Base-by-base conservation (phyloP, 2,329 filamentous ascomycete genomes). In the Paecilomyces sp. region DNA sequence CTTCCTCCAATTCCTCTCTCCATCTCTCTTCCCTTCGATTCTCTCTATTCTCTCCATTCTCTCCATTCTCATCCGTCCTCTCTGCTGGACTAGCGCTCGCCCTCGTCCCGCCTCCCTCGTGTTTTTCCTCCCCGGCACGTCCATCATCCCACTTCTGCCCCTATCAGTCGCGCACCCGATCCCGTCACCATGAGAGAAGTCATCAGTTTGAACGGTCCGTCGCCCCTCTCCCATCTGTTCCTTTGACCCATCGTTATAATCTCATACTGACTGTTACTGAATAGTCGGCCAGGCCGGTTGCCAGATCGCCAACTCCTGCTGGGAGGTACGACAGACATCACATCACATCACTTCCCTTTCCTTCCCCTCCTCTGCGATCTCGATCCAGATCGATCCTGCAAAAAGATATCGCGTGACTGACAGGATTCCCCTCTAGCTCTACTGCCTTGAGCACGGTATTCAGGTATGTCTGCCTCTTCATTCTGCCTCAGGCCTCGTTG, bases 281-380 rank as follows among this genome's bases (percentile, higher is more conserved):
- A 74, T 79, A 99, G 94, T 99, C 85, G 94, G 94, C 82, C 94
- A 99, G 87, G 94, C 94, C 79, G 94, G 94, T 89, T 97, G 94
- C 88, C 94, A 99, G 81, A 99, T 99, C 77, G 94, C 93, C 83
- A 99, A 99, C 85, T 94, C 94, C 73, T 97, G 94, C 88, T 99
- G 94, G 94, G 94, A 99, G 92, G 94, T 99, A 83, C 84, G 91
- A 55, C 15, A 24, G 3, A 34, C 15, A 47, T 47, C n/a, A 47
- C 41, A 18, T 47, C 22, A 22, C 22, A 22, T 22, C 22, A 22
- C 22, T 47, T 47, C 15, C 15, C 13, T 28, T 15, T 15, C 41
- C 41, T 47, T 15, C n/a, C 11, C 31, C 31, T 33, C 31, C 55
- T 25, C 24, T 22, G 5, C 25, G 25, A 28, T 28, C 25, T 28